Conservation (phyloP, 2,329 filamentous ascomycete genomes). For the Fusarium piperis region DNA sequence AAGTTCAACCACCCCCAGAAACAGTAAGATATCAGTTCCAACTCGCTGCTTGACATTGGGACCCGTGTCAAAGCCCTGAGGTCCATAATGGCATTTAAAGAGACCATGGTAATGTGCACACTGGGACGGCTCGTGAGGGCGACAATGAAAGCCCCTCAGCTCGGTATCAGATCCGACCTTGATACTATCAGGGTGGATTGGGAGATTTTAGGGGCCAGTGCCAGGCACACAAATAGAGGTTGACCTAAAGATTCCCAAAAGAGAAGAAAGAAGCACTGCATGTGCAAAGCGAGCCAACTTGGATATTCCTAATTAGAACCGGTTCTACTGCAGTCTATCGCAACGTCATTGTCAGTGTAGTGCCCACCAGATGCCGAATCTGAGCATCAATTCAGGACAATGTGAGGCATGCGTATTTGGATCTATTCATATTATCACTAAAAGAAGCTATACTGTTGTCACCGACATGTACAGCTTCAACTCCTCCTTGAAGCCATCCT, state of each 20-base stretch:
- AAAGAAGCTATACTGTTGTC: not conserved
- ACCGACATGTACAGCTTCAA: not conserved
- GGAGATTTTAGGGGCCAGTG: not conserved
- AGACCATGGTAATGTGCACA: too few species aligned
- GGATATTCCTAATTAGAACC: not conserved
- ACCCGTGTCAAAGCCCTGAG: too few species aligned
- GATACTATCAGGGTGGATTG: not conserved
- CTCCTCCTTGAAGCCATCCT: not conserved
- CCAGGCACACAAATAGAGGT: not conserved
- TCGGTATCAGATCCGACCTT: not conserved
- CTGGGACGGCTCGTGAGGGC: not conserved
- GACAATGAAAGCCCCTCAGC: not conserved
- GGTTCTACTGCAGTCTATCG: not conserved
- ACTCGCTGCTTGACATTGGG: not conserved
- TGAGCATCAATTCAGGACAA: not conserved
- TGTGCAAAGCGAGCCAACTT: not conserved
- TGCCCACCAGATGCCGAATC: not conserved
- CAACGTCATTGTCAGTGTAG: not conserved
- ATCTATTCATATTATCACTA: not conserved
- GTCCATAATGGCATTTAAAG: not conserved
- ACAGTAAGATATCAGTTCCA: not conserved
- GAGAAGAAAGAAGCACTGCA: not conserved
- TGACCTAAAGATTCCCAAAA: not conserved
- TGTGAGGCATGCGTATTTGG: not conserved
- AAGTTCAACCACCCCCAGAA: not conserved